Evolutionary conservation across 2,329 filamentous ascomycete species (phyloP).

Genomic region (Aschersonia sp.): DNA sequence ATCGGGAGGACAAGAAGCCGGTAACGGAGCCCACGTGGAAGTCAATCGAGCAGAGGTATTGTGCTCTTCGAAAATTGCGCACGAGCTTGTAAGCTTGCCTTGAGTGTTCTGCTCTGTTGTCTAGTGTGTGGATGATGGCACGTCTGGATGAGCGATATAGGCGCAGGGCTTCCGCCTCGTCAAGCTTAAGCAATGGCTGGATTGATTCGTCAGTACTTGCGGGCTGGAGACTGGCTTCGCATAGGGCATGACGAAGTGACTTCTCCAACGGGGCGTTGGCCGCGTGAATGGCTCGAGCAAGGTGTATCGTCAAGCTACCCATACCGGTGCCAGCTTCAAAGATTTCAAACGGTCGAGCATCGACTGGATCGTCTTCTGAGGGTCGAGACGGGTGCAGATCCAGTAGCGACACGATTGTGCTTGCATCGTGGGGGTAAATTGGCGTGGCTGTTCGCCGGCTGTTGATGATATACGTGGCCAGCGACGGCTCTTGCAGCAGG

Average conservation of each 20-base stretch:
- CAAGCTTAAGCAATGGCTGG: constrained; percentile 13
- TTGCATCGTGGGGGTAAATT: constrained; percentile 59
- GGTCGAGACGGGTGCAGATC: constrained; percentile 50
- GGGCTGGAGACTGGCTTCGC: constrained; percentile 10
- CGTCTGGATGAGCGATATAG: constrained; percentile 36
- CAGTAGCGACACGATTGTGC: constrained; percentile 59
- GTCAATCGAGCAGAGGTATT: constrained; percentile 57
- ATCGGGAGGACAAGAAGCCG: constrained; percentile 44
- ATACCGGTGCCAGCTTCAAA: constrained; percentile 80
- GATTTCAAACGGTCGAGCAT: constrained; percentile 47
- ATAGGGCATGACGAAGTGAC: constrained; percentile 18
- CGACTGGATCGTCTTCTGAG: constrained; percentile 17
- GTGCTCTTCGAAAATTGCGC: constrained; percentile 50
- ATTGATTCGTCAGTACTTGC: constrained; percentile 5
- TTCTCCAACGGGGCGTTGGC: constrained; percentile 44
- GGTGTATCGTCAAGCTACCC: constrained; percentile 61
- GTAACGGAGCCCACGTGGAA: constrained; percentile 58
- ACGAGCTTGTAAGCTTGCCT: constrained; percentile 50
- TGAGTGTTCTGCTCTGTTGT: constrained; percentile 48
- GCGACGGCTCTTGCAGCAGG: constrained; percentile 47
- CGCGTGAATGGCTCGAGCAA: constrained; percentile 62
- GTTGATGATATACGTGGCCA: constrained; percentile 60
- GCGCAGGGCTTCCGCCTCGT: constrained; percentile 21
- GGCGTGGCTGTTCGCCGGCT: constrained; percentile 62
- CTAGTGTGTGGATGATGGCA: constrained; percentile 63